Conservation (phyloP, 441 rosid genomes). For the Erodium trifolium region DNA sequence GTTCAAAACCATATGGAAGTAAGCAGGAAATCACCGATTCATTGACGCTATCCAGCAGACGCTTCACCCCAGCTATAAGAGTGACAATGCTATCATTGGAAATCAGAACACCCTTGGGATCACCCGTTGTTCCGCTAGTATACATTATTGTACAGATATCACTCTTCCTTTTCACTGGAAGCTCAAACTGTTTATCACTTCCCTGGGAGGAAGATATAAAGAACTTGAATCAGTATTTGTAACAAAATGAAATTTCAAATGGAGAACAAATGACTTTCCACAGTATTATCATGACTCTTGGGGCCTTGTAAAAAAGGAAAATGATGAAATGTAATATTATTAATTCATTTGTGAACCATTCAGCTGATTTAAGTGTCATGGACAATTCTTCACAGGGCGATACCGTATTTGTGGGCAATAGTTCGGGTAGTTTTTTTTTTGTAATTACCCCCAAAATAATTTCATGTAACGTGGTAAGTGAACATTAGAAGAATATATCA, state of each 20-base stretch:
- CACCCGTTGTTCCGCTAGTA: slow-evolving; percentile 97
- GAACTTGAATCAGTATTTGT: slow-evolving; percentile 8
- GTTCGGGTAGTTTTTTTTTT: too few relatives aligned
- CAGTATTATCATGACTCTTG: background rate
- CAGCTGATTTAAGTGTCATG: too few relatives aligned
- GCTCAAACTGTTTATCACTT: slow-evolving; percentile 53
- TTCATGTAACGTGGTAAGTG: background rate
- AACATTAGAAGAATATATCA: background rate
- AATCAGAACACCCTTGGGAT: slow-evolving; percentile 94
- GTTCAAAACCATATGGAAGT: slow-evolving; percentile 8
- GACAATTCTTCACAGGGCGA: too few relatives aligned
- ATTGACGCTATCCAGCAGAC: slow-evolving; percentile 47
- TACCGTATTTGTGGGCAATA: too few relatives aligned
- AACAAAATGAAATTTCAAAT: background rate
- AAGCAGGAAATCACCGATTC: slow-evolving; percentile 43
- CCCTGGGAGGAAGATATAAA: slow-evolving; percentile 37
- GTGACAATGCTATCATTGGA: slow-evolving; percentile 82
- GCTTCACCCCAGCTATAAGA: slow-evolving; percentile 59
- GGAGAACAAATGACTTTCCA: background rate
- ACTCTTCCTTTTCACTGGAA: slow-evolving; percentile 52
- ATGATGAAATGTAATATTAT: too few relatives aligned
- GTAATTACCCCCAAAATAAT: too few relatives aligned
- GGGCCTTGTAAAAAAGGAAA: too few relatives aligned
- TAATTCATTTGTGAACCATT: too few relatives aligned
- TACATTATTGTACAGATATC: slow-evolving; percentile 93